Percentiles rank a stretch among this genome's conserved stretches.
These are phyloP conservation scores for Osmanthus fragrans DNA, from an alignment of 257 asterid genomes.

Conservation along the genomic window DNA sequence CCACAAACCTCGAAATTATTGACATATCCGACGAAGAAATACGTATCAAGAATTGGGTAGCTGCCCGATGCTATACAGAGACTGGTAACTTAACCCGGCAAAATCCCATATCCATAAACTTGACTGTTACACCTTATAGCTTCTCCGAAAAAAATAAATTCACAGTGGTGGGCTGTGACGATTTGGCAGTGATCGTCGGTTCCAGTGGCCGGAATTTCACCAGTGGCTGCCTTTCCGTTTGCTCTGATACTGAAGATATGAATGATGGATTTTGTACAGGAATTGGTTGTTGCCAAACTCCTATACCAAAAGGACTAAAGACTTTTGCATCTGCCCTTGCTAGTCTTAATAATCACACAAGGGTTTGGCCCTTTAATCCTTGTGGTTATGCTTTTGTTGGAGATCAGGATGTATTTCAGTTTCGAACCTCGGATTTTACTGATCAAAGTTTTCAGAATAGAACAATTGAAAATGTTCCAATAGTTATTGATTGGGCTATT, in stretches of 20 bases:
- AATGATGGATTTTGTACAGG: slow-evolving; percentile 52
- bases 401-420: slow-evolving; percentile 27
- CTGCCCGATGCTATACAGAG: slow-evolving; percentile 12
- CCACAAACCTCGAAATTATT: background rate
- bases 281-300: slow-evolving; percentile 41
- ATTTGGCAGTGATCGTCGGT: slow-evolving; percentile 10
- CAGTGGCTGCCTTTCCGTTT: slow-evolving; percentile 40
- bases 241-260: slow-evolving; percentile 28
- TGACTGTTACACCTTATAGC: slow-evolving; percentile 22
- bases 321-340: background rate
- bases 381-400: slow-evolving; percentile 47
- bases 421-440: slow-evolving; percentile 22
- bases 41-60: slow-evolving; percentile 22
- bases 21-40: slow-evolving; percentile 11
- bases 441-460: slow-evolving; percentile 24
- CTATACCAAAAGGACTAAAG: slow-evolving; percentile 41
- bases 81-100: background rate
- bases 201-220: slow-evolving; percentile 17
- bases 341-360: background rate
- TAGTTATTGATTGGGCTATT: slow-evolving; percentile 34
- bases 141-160: slow-evolving; percentile 40
- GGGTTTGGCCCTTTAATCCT: slow-evolving; percentile 24
- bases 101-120: background rate
- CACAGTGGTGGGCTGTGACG: slow-evolving; percentile 56
- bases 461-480: slow-evolving; percentile 21